Base-by-base conservation (phyloP, 176 grass and related monocot species). In the Hordeum marinum region DNA sequence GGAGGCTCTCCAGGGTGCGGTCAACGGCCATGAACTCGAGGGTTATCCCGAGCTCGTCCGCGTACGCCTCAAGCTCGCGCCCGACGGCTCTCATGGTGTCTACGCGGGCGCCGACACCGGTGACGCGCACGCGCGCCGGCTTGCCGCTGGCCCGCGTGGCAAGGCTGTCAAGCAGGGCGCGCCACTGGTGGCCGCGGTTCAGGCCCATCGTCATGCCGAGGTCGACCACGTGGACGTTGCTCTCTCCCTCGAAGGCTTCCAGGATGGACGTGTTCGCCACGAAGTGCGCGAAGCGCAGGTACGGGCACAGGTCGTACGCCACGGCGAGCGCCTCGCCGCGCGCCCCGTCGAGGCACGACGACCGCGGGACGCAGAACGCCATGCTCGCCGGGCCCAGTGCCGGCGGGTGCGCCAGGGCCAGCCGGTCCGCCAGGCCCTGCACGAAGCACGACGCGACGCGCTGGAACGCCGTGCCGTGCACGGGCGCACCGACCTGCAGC, bases 261-360 rank as follows among this genome's bases (percentile, higher is more conserved):
- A 94, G 40, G 63, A 89, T 91, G 78, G 81, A 85, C 17, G 87
- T 78, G 72, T 94, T 94, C 1, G 89, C 92, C 67, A 91, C 89
- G 84, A 89, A 94, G 80, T 94, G 92, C 37, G 89, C 89, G 76
- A 94, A 94, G n/a, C 82, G 87, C 50, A 94, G 84, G 84, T 91
- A 94, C 37, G 89, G 92, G 81, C 92, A 94, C 29, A 91, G 84
- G 67, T 94, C 92, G 84, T 94, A 94, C 32, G 92, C 92, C 40
- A 91, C 84, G 32, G 78, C 78, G 1, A 94, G 84, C 17, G 87
- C 92, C 87, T 94, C 92, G 31, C 67, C 84, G 46, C 85, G 83
- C 27, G 77, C 39, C 50, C 86, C 65, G 45, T 81, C 57, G 80
- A 52, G 64, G 7, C 36, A 80, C 4, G 67, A 68, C 46, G 84